Evolutionary conservation across 1,284 basidiomycete genomes (phyloP).

Genomic region (Binderoboletus segoi): DNA sequence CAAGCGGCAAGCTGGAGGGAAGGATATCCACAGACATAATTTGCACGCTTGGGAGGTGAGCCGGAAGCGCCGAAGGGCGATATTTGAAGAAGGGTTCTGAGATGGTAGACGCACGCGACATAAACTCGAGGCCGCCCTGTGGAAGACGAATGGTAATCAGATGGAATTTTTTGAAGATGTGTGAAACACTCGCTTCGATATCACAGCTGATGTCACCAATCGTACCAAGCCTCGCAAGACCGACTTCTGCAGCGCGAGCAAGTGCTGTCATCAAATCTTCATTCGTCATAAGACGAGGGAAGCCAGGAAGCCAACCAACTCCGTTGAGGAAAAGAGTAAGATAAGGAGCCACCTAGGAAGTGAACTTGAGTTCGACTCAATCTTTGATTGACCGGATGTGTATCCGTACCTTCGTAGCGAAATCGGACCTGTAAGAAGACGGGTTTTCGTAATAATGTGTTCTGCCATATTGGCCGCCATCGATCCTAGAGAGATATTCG

Average conservation of each 20-base stretch:
- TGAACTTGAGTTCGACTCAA: background rate
- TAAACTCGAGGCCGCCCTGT: slow-evolving; percentile 84
- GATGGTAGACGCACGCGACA: slow-evolving; percentile 73
- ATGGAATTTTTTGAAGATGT: background rate
- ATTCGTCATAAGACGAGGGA: slow-evolving; percentile 78
- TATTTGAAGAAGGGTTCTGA: slow-evolving; percentile 72
- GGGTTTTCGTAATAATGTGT: slow-evolving; percentile 75
- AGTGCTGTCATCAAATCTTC: slow-evolving; percentile 61
- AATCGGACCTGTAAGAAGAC: slow-evolving; percentile 64
- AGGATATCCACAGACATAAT: slow-evolving; percentile 91
- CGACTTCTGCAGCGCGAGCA: slow-evolving; percentile 47
- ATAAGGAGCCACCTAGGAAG: slow-evolving; percentile 78
- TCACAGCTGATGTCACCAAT: slow-evolving; percentile 90
- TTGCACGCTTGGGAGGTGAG: slow-evolving; percentile 58
- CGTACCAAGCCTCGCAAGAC: slow-evolving; percentile 62
- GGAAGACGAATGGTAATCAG: background rate
- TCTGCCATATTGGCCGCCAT: slow-evolving; percentile 63
- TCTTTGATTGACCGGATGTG: background rate
- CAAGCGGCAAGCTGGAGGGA: slow-evolving; percentile 79
- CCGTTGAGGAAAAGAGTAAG: slow-evolving; percentile 85
- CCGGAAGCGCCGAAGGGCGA: slow-evolving; percentile 44
- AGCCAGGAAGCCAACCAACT: slow-evolving; percentile 77
- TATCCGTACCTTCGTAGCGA: slow-evolving; percentile 60
- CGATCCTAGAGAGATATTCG: slow-evolving; percentile 66
- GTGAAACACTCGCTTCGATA: slow-evolving; percentile 53